A percentile compares a stretch with the other conserved stretches of the same genome.
phyloP scores from a whole-genome alignment of 2,329 filamentous ascomycete genomes.

The Elsinoe perseae region DNA sequence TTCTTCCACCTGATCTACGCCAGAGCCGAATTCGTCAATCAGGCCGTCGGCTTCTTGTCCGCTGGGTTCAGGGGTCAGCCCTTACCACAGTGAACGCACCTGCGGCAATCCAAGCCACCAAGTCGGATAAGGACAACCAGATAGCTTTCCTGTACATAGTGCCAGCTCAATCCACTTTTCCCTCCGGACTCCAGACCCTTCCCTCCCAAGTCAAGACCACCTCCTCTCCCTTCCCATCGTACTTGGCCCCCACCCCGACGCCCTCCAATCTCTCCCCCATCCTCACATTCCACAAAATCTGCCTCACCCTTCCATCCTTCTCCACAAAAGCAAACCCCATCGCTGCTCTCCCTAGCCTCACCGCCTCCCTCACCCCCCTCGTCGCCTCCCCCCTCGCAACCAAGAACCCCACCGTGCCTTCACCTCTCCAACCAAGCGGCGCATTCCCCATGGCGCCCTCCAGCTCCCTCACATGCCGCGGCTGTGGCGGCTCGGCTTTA shows the following conservation, averaged over 20 bases:
- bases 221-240: constrained; percentile 18
- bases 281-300: constrained; percentile 65
- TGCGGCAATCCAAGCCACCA: background rate
- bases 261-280: constrained; percentile 57
- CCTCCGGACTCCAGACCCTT: constrained; percentile 19
- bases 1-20: constrained; percentile 10
- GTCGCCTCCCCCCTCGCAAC: constrained; percentile 64
- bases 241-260: constrained; percentile 23
- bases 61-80: background rate
- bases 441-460: constrained; percentile 70
- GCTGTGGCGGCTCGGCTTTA: constrained; percentile 51
- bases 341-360: constrained; percentile 60
- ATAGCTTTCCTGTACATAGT: background rate
- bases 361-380: constrained; percentile 65
- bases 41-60: background rate
- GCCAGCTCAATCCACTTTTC: background rate
- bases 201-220: constrained; percentile 27
- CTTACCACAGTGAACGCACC: background rate
- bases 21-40: background rate
- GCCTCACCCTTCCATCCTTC: constrained; percentile 49
- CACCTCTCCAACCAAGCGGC: constrained; percentile 62
- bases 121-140: background rate
- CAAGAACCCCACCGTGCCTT: constrained; percentile 61
- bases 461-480: constrained; percentile 61
- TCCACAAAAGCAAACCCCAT: constrained; percentile 63